Conservation (phyloP, 1,139 yeast genomes). For the Suhomyces bokatorum region DNA sequence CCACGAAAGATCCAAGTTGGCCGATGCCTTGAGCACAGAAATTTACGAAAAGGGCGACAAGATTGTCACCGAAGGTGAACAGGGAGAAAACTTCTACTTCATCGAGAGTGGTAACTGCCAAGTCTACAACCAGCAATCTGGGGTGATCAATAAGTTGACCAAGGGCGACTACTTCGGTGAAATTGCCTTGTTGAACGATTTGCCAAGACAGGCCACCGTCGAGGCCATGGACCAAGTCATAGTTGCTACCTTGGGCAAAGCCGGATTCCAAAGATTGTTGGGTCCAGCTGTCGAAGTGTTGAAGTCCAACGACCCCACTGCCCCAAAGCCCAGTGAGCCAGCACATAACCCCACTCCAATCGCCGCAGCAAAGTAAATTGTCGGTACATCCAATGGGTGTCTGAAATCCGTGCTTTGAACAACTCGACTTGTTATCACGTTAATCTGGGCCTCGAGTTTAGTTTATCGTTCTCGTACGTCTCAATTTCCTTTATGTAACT, state of each 20-base stretch:
- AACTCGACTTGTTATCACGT: neutral
- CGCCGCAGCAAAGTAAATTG: neutral
- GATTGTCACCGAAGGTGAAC: slow-evolving; percentile 85
- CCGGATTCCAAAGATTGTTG: slow-evolving; percentile 88
- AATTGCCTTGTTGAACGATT: slow-evolving; percentile 84
- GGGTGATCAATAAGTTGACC: slow-evolving; percentile 58
- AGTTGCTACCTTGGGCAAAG: slow-evolving; percentile 87
- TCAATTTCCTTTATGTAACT: neutral
- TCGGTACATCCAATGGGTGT: neutral
- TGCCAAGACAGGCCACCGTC: slow-evolving; percentile 94
- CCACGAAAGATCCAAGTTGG: slow-evolving; percentile 86
- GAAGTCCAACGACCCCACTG: slow-evolving; percentile 79
- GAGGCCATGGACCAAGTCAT: slow-evolving; percentile 73
- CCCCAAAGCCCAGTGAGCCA: slow-evolving; percentile 3
- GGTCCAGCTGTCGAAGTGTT: slow-evolving; percentile 90
- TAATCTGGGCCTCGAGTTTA: neutral
- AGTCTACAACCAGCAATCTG: slow-evolving; percentile 58
- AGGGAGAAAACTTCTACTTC: slow-evolving; percentile 87
- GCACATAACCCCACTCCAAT: slow-evolving; percentile 2
- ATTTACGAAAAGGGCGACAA: slow-evolving; percentile 68
- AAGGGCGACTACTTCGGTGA: slow-evolving; percentile 97
- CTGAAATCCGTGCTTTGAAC: neutral
- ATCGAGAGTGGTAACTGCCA: slow-evolving; percentile 87
- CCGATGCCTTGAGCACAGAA: slow-evolving; percentile 89
- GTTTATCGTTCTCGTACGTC: neutral